Evolutionary conservation across 306 rosid species (phyloP), one percentile per base, ranked within the genome.

Genomic region (Aeschynomene evenia): DNA sequence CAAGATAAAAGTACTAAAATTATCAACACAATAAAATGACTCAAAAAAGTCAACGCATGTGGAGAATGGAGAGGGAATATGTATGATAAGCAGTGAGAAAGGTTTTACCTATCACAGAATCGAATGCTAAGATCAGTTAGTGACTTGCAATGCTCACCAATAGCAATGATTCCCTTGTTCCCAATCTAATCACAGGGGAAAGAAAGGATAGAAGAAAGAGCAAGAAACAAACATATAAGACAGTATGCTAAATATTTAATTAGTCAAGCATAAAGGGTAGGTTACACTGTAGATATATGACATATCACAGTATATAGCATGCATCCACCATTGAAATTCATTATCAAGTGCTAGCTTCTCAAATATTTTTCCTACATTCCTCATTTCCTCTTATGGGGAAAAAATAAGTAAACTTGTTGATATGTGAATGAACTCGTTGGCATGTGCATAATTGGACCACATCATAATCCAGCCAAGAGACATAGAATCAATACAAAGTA

Each of bases 101-200:
- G 54, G 48, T 16, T 64, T 81, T 82, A 91, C 97, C 92, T 88
- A 50, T 91, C 92, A 57, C 97, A 91, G 75, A 86, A 91, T 42
- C 76, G 80, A 70, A 91, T 88, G 83, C 96, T 91, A 39, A 91
- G 92, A 77, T 86, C 88, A 14, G 81, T 88, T 42, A 88, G 89
- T 43, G 80, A 84, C 74, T 71, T 81, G 53, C 97, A 91, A 57
- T 81, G 58, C 82, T 83, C 79, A 50, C 97, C 97, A 71, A 91
- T 40, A 60, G 97, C 89, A 55, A 76, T 53, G 39, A 88, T 77
- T 77, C 95, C 97, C 66, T 58, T 82, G 88, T 76, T 85, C 61
- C 96, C 96, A 60, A 88, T 78, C 97, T 91, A 85, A 21, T 31
- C 51, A 59, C 7, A 20, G 11, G 49, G 61, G 24, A 63, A 11